Percentiles rank a stretch among this genome's conserved stretches.
phyloP scores from a whole-genome alignment of 2,329 filamentous ascomycete species.

The Diplodia corticola region DNA sequence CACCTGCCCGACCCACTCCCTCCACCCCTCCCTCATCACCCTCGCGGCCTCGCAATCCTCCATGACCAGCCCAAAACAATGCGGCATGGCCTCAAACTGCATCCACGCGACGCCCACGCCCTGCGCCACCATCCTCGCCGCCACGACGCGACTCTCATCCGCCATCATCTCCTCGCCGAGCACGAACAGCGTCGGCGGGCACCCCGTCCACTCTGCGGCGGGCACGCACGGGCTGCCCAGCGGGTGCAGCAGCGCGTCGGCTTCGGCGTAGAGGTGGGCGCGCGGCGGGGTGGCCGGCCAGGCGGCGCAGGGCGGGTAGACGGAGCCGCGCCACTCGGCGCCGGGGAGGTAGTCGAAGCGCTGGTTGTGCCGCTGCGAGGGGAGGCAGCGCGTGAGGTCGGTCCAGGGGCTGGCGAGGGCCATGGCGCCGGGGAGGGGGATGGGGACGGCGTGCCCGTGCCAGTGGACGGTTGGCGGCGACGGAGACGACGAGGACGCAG shows the following conservation, averaged over 20 bases:
- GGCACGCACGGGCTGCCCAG: conserved; percentile 61
- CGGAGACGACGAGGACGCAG: conserved; percentile 41
- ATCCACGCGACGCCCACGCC: conserved; percentile 65
- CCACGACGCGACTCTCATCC: conserved; percentile 66
- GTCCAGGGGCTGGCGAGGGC: conserved; percentile 68
- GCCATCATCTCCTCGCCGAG: conserved; percentile 71
- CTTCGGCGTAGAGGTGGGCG: conserved; percentile 50
- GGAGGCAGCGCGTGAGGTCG: conserved; percentile 66
- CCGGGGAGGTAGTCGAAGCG: conserved; percentile 65
- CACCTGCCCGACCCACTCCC: background rate
- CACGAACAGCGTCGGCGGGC: conserved; percentile 67
- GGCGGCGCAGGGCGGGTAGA: conserved; percentile 50
- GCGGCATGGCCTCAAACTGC: conserved; percentile 79
- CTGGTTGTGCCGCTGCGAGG: conserved; percentile 54
- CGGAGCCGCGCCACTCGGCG: conserved; percentile 38
- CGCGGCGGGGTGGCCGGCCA: conserved; percentile 51
- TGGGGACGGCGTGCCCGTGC: conserved; percentile 57
- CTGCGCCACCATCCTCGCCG: conserved; percentile 55
- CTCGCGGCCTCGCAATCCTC: conserved; percentile 28
- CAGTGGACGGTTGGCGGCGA: conserved; percentile 53
- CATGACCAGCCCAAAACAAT: conserved; percentile 59
- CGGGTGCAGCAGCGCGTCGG: conserved; percentile 58
- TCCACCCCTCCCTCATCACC: conserved; percentile 15
- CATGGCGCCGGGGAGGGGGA: conserved; percentile 68
- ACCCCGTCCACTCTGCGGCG: conserved; percentile 58